phyloP scores from a whole-genome alignment of 805 yeast species.

The Schwanniomyces occidentalis region DNA sequence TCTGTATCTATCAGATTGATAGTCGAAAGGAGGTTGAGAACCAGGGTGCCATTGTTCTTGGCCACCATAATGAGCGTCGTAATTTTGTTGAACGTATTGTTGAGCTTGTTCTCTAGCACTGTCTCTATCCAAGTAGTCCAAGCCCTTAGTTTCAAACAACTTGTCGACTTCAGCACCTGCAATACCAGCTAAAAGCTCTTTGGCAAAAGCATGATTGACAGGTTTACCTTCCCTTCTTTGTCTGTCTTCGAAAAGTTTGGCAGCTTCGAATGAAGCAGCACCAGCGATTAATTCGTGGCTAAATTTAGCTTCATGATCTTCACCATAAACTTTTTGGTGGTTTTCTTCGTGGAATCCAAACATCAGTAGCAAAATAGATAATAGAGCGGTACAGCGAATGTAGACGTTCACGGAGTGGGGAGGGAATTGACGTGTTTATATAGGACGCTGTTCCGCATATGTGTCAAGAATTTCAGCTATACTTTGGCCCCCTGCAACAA shows the following conservation, averaged over 20 bases:
- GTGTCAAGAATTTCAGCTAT: too few relatives aligned
- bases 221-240: slow-evolving; percentile 35
- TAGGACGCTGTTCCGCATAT: too few relatives aligned
- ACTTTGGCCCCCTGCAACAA: too few relatives aligned
- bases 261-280: slow-evolving; percentile 33
- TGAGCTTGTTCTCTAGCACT: slow-evolving; percentile 25
- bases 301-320: slow-evolving; percentile 29
- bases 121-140: slow-evolving; percentile 30
- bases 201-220: slow-evolving; percentile 29
- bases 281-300: slow-evolving; percentile 33
- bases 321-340: slow-evolving; percentile 30
- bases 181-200: slow-evolving; percentile 27
- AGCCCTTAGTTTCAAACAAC: slow-evolving; percentile 34
- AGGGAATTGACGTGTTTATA: too few relatives aligned
- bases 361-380: too few relatives aligned
- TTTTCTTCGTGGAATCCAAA: slow-evolving; percentile 12
- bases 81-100: slow-evolving; percentile 18
- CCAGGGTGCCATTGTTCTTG: slow-evolving; percentile 29
- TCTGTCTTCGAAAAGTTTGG: slow-evolving; percentile 30
- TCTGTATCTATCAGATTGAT: slow-evolving; percentile 22
- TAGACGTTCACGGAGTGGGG: too few relatives aligned
- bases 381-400: too few relatives aligned
- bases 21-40: slow-evolving; percentile 25
- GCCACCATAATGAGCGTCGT: slow-evolving; percentile 29
- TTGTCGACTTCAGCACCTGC: slow-evolving; percentile 35